Conservation (phyloP, 768 basidiomycete species). For the Tulasnella sp. region DNA sequence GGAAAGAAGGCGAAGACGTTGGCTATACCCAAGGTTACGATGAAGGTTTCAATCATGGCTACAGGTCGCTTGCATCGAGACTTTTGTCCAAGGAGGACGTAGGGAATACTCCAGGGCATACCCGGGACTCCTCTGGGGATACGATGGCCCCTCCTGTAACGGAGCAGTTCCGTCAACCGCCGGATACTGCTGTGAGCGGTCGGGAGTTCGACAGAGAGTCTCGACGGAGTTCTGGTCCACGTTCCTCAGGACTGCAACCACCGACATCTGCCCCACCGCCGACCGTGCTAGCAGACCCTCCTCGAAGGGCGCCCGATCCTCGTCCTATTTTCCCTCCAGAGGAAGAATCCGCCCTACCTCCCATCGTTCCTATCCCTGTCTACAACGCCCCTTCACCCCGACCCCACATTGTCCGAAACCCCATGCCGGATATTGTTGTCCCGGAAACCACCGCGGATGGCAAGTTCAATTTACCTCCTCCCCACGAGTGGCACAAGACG, state of each 20-base stretch:
- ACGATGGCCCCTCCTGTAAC: neutral
- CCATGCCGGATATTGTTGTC: neutral
- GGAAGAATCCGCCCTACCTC: too few relatives aligned
- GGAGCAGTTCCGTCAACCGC: neutral
- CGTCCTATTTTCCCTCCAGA: too few relatives aligned
- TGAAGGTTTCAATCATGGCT: neutral
- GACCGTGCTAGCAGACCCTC: neutral
- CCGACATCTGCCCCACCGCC: neutral
- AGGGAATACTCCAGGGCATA: neutral
- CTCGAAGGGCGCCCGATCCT: too few relatives aligned
- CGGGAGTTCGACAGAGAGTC: too few relatives aligned
- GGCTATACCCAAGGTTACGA: neutral
- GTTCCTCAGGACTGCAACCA: neutral
- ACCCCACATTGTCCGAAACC: neutral
- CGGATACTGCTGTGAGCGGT: too few relatives aligned
- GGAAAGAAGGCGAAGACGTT: neutral
- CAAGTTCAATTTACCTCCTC: slow-evolving; percentile 8
- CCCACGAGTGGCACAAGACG: neutral
- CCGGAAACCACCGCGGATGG: slow-evolving; percentile 1
- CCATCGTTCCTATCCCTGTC: too few relatives aligned
- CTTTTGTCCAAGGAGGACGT: neutral
- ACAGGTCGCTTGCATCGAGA: neutral
- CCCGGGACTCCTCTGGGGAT: neutral
- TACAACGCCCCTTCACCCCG: neutral
- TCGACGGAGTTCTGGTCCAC: too few relatives aligned